Base-by-base conservation (phyloP, 257 asterid genomes). In the Penstemon eatonii region DNA sequence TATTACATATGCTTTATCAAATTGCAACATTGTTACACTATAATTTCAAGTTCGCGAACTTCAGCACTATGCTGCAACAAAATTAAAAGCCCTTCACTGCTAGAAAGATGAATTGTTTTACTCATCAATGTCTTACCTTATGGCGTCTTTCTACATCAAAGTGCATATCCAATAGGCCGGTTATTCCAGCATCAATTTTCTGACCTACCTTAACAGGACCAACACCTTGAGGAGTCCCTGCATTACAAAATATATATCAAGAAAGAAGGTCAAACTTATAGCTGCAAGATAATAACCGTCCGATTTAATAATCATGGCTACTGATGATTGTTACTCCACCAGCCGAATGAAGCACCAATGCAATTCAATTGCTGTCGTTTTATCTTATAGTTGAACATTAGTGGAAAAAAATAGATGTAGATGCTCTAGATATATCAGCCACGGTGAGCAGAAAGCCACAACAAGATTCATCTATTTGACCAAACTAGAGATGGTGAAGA, bases 171-270 rank as follows among this genome's bases (percentile, higher is more conserved):
- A 87, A 8, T 50, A 93, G 61, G 55, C 89, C 99, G 1, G 96
- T 90, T 68, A 93, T 85, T 63, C 99, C 99, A 69, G 96, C 97
- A 47, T 93, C 97, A 42, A 93, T 79, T 72, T 75, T 84, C 76
- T 93, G 96, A 38, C 99, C 99, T 51, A 84, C 77, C 79, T 81
- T 84, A 18, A 93, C 97, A 6, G 97, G 95, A 66, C 97, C 96
- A 53, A 85, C 96, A 36, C 97, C 97, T 81, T 84, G 49, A 25
- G 99, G 99, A 62, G 99, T 93, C 42, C 99, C 99, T 93, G 87
- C 82, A 76, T 18, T 44, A 52, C 11, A 68, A 52, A 55, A 60
- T 8, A 18, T 11, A 71, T 52, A 10, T 7, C 42, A 50, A 66
- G 19, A 54, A 46, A 66, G 39, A 4, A 8, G 4, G 10, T 47